These are phyloP conservation scores for Phyllostachys edulis DNA, from an alignment of 176 grass and related monocot species.

Conservation along the genomic window DNA sequence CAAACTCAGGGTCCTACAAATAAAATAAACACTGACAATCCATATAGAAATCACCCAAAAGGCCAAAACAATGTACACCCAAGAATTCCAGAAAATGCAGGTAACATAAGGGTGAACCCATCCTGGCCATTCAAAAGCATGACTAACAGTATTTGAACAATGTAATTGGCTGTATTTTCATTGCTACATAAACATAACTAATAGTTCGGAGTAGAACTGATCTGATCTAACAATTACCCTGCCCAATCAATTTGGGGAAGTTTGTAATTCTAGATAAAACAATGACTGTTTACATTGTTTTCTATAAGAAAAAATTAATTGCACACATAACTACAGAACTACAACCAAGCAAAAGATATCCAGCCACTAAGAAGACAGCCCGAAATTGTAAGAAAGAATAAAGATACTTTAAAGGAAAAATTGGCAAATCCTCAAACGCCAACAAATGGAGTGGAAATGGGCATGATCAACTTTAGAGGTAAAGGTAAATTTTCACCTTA, in stretches of 20 bases:
- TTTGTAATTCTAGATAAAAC: background rate
- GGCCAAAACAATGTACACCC: background rate
- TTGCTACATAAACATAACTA: background rate
- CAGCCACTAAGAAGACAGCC: background rate
- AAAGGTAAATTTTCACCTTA: conserved; percentile 53
- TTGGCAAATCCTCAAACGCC: background rate
- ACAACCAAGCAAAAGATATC: background rate
- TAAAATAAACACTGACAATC: conserved; percentile 21
- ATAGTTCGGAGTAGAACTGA: background rate
- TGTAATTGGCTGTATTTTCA: background rate
- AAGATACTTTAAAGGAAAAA: background rate
- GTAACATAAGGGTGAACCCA: background rate
- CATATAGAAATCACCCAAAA: background rate
- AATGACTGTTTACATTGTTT: background rate
- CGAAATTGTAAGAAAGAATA: background rate
- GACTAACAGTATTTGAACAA: background rate
- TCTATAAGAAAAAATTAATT: background rate
- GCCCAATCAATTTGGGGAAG: background rate
- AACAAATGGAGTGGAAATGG: background rate
- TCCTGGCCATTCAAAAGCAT: background rate
- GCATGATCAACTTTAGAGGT: background rate
- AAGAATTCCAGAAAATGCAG: background rate
- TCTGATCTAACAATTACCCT: background rate
- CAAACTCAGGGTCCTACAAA: conserved; percentile 84
- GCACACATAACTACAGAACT: background rate